These are phyloP conservation scores for Aureobasidium subglaciale DNA, from an alignment of 2,329 filamentous ascomycete genomes.

Conservation along the genomic window DNA sequence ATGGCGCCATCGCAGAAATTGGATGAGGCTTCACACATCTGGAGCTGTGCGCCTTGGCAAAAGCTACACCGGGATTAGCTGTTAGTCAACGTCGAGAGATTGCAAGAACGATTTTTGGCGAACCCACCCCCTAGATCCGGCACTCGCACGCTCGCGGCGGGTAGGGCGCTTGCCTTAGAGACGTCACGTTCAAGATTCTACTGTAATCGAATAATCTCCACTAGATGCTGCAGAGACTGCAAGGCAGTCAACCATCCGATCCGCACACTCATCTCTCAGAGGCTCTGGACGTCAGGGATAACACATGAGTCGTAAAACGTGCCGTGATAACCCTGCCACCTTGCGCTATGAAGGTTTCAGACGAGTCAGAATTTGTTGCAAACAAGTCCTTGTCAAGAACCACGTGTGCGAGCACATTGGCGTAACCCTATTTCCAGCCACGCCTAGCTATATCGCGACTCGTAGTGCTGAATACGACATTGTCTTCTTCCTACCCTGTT, in stretches of 20 bases:
- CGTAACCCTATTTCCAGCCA: neutral
- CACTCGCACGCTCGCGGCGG: neutral
- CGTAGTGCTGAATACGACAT: no score
- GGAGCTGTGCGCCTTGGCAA: neutral
- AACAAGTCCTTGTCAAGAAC: neutral
- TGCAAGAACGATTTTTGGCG: conserved; percentile 2
- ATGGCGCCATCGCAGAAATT: neutral
- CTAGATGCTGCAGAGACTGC: neutral
- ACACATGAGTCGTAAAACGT: neutral
- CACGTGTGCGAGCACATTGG: conserved; percentile 4
- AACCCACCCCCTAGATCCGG: neutral
- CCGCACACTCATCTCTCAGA: no score
- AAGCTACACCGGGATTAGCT: neutral
- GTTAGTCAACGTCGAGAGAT: conserved; percentile 1
- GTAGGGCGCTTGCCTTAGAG: neutral
- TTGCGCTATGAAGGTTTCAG: neutral
- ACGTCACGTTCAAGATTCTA: neutral
- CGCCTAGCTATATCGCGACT: neutral
- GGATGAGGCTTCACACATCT: neutral
- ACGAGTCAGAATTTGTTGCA: neutral
- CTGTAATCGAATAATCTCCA: neutral
- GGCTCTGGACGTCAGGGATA: neutral
- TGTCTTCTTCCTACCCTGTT: no score
- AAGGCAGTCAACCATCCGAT: no score
- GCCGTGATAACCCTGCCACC: no score